Base-by-base conservation (phyloP, 805 yeast genomes). In the Groenewaldozyma tartarivorans region DNA sequence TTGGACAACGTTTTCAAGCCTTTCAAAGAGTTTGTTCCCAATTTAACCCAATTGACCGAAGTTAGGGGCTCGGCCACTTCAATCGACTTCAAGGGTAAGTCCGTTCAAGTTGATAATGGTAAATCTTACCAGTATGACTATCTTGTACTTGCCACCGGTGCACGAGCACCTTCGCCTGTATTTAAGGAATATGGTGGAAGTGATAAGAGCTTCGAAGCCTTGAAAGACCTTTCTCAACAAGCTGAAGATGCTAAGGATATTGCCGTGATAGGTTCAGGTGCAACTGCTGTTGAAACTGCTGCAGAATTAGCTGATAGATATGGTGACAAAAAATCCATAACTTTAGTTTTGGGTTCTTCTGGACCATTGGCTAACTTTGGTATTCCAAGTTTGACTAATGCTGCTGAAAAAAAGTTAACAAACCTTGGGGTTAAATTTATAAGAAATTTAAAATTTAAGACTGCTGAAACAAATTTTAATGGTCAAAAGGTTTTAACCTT, bases 221-320 rank as follows among this genome's bases (percentile, higher is more conserved):
- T 49, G 15, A 11, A 21, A 16, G 32, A 34, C 4, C 38, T 42
- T 11, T 9, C 19, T 16, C 47, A 50, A 1, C 52, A 55, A 13
- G 61, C 74, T 36, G 54, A 52, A 11, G 34, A 43, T 3, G 62
- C 68, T 13, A 53, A 66, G 6, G 57, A 51, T 5, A 61, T 74
- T n/a, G 64, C 71, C 4, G 57, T 68, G 6, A 64, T 71, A 40
- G 78, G 78, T 5, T 76, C 69, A 11, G 78, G 78, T 17, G 72
- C 76, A 1, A 54, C 71, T 19, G 77, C 77, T 2, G 65, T 71
- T 34, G 77, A 73, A 50, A 56, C 68, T 20, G 71, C 74, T 1
- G 73, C 68, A 22, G 77, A 73, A 42, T 55, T 73, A 36, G 68
- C 62, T 36, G 59, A 53, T 35, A 49, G 52, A 16, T 68, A 38